Evolutionary conservation across 768 basidiomycete genomes (phyloP).

Genomic region (Pisolithus marmoratus): DNA sequence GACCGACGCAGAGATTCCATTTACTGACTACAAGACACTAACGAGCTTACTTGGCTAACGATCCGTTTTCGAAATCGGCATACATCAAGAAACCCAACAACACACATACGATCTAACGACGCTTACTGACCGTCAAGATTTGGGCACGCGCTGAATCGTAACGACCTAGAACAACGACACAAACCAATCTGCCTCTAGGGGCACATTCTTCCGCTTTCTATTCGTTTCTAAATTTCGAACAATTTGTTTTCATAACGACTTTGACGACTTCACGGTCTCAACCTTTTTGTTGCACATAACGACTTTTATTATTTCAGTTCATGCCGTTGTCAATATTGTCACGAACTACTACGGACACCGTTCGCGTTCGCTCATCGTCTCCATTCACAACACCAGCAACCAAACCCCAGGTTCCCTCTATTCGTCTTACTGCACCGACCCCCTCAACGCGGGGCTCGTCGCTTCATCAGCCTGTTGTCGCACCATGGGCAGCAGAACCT

Average conservation of each 20-base stretch:
- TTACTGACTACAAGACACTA: constrained; percentile 16
- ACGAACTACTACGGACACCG: constrained; percentile 22
- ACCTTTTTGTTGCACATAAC: constrained; percentile 21
- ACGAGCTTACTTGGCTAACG: constrained; percentile 22
- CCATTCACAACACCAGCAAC: constrained; percentile 22
- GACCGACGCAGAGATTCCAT: constrained; percentile 10
- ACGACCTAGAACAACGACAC: constrained; percentile 20
- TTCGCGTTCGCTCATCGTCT: constrained; percentile 23
- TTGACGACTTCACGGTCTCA: constrained; percentile 16
- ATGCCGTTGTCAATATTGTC: constrained; percentile 28
- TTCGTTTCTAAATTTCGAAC: constrained; percentile 10
- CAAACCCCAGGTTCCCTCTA: constrained; percentile 47
- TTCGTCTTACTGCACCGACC: constrained; percentile 63
- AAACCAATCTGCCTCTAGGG: constrained; percentile 2
- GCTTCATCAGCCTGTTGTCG: constrained; percentile 21
- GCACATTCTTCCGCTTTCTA: constrained; percentile 1
- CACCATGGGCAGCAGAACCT: constrained; percentile 15
- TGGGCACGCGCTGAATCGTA: constrained; percentile 13
- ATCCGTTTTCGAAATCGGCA: constrained; percentile 12
- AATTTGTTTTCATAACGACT: constrained; percentile 20
- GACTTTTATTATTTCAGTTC: constrained; percentile 12
- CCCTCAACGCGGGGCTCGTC: constrained; percentile 45
- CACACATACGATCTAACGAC: constrained; percentile 12
- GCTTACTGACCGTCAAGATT: constrained; percentile 11
- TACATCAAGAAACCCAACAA: constrained; percentile 10